A percentile compares a stretch with the other conserved stretches of the same genome.
These are phyloP conservation scores for Termitomyces heimii DNA, from an alignment of 768 basidiomycete genomes.

Conservation along the genomic window DNA sequence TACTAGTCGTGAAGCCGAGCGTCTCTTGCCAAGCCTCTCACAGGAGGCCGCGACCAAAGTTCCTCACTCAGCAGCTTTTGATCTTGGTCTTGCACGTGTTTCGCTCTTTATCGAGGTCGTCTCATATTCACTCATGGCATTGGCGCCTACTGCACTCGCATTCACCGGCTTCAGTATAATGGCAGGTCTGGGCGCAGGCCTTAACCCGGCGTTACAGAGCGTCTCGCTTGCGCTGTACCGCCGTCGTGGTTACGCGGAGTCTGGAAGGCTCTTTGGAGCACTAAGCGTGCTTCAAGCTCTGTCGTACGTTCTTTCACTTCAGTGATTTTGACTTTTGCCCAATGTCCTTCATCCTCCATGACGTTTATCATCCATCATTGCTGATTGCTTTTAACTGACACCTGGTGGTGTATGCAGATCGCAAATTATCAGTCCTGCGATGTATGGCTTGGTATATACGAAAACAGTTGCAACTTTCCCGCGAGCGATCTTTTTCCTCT, in stretches of 20 bases:
- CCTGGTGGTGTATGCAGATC: conserved; percentile 31
- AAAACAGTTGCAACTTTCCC: conserved; percentile 69
- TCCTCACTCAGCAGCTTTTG: conserved; percentile 47
- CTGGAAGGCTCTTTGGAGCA: conserved; percentile 76
- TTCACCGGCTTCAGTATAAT: conserved; percentile 50
- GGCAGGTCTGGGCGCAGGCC: conserved; percentile 55
- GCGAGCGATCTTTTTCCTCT: conserved; percentile 61
- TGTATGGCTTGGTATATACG: conserved; percentile 69
- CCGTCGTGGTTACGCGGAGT: conserved; percentile 50
- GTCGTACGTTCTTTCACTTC: conserved; percentile 30
- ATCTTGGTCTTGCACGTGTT: conserved; percentile 59
- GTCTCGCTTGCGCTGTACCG: conserved; percentile 65
- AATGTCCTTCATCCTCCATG: not conserved
- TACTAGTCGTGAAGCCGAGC: conserved; percentile 18
- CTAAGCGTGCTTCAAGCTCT: conserved; percentile 70
- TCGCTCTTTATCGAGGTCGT: conserved; percentile 55
- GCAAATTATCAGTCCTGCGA: conserved; percentile 62
- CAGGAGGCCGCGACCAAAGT: conserved; percentile 17
- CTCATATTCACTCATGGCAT: conserved; percentile 43
- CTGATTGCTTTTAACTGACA: not conserved
- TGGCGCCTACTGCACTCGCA: conserved; percentile 36
- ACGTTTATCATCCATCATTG: not conserved
- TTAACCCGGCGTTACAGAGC: conserved; percentile 62
- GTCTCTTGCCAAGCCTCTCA: conserved; percentile 19
- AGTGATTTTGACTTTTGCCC: not conserved